These are phyloP conservation scores for Penstemon barbatus DNA, from an alignment of 257 asterid species.

Conservation along the genomic window DNA sequence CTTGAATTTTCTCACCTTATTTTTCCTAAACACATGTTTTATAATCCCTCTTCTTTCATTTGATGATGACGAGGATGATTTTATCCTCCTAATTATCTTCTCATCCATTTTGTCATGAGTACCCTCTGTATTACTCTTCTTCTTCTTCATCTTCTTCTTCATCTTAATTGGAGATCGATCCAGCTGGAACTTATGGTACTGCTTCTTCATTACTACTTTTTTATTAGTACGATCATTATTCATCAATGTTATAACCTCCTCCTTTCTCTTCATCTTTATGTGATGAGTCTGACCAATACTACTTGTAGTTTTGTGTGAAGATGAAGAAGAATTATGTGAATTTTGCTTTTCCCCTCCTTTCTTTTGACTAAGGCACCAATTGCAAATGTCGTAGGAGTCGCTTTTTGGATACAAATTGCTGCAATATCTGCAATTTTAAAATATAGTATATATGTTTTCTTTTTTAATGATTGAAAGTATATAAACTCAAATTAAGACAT, in stretches of 20 bases:
- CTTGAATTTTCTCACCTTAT: conserved; percentile 72
- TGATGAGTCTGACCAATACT: conserved; percentile 22
- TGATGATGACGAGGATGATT: conserved; percentile 30
- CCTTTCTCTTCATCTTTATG: conserved; percentile 37
- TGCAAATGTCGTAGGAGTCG: conserved; percentile 48
- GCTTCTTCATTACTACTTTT: conserved; percentile 32
- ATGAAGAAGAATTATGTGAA: conserved; percentile 39
- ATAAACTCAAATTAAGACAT: too few relatives aligned
- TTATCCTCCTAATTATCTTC: conserved; percentile 45
- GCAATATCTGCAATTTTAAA: conserved; percentile 51
- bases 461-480: too few relatives aligned
- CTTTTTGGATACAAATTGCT: conserved; percentile 68
- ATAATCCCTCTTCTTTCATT: conserved; percentile 26
- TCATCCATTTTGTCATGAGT: conserved; percentile 26
- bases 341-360: conserved; percentile 28
- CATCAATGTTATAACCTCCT: conserved; percentile 20
- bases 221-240: conserved; percentile 18
- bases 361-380: conserved; percentile 64
- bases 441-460: too few relatives aligned
- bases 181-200: conserved; percentile 28
- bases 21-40: conserved; percentile 51
- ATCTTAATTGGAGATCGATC: conserved; percentile 36
- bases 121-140: too few relatives aligned
- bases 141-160: conserved; percentile 30
- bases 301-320: conserved; percentile 28